Percentiles rank a stretch among this genome's conserved stretches.
Conservation (phyloP, 805 yeast species). For the Wickerhamiella occidentalis region DNA sequence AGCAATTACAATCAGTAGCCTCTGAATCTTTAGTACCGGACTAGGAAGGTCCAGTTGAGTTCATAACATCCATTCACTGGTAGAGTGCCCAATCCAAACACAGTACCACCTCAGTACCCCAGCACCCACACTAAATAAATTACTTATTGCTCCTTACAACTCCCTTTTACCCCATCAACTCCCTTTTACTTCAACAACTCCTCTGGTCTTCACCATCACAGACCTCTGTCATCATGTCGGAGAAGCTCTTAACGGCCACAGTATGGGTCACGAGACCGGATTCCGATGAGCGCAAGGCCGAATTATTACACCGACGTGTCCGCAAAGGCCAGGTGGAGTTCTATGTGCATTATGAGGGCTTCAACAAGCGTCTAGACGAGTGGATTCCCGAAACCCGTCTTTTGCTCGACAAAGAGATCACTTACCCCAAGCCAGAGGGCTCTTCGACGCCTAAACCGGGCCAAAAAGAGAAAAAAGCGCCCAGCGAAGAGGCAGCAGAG, state of each 20-base stretch:
- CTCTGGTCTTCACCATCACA: no score
- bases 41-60: no score
- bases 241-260: conserved; percentile 6
- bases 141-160: no score
- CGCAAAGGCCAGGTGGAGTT: conserved; percentile 68
- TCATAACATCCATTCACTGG: no score
- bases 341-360: conserved; percentile 90
- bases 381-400: conserved; percentile 72
- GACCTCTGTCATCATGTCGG: conserved; percentile 1
- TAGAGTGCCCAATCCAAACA: no score
- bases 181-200: no score
- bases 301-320: conserved; percentile 61
- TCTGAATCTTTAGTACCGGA: no score
- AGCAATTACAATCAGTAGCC: no score
- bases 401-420: conserved; percentile 56
- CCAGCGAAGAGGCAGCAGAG: conserved; percentile 35
- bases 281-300: conserved; percentile 69
- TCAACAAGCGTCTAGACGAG: conserved; percentile 92
- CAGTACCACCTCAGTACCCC: no score
- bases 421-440: conserved; percentile 45
- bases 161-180: no score
- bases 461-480: conserved; percentile 24
- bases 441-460: conserved; percentile 36
- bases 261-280: conserved; percentile 30
- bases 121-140: no score